A percentile compares a stretch with the other conserved stretches of the same genome.
Conservation (phyloP, 768 basidiomycete species). For the Lentinula sp. region DNA sequence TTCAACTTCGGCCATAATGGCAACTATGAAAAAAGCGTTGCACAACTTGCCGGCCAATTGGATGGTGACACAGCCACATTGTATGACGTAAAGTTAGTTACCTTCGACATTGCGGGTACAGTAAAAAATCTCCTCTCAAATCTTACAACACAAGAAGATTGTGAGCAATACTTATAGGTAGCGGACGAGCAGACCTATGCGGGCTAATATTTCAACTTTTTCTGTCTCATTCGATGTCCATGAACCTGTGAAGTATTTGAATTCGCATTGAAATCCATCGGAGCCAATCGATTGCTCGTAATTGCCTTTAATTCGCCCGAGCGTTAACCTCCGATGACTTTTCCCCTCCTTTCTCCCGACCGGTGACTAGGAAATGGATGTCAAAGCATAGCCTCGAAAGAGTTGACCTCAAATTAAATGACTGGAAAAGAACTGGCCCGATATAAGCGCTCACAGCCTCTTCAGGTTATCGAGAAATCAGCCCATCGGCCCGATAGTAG, state of each 20-base stretch:
- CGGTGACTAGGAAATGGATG: neutral
- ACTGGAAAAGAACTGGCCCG: neutral
- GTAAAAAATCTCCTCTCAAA: no score
- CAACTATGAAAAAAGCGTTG: neutral
- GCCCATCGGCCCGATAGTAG: neutral
- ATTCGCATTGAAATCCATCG: no score
- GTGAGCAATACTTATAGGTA: no score
- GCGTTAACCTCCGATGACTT: neutral
- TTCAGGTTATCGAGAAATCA: neutral
- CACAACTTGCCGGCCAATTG: neutral
- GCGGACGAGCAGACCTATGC: no score
- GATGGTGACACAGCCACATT: neutral
- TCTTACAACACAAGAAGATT: no score
- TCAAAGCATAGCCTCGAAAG: neutral
- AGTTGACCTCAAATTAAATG: neutral
- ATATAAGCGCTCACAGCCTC: neutral
- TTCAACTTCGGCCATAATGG: slow-evolving; percentile 48
- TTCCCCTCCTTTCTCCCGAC: neutral
- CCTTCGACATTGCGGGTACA: no score
- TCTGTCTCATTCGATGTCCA: no score
- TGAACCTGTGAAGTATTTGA: no score
- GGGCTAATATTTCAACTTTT: no score
- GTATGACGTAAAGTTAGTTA: neutral
- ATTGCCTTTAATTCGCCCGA: neutral
- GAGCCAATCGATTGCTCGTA: no score